Percentiles rank a stretch among this genome's conserved stretches.
Conservation (phyloP, 805 yeast species). For the Maudiozyma barnettii region DNA sequence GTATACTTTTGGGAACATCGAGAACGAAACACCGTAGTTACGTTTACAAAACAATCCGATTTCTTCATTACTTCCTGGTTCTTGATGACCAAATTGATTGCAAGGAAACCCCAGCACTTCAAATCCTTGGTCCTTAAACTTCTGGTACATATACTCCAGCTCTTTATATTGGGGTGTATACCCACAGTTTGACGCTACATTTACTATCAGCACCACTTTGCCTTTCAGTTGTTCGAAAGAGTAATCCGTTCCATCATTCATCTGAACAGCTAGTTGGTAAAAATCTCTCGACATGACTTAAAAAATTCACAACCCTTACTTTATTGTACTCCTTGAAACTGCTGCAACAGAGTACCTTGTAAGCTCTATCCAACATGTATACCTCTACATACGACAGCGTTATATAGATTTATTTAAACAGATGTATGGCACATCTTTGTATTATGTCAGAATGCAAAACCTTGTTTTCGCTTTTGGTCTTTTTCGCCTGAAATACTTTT, state of each 20-base stretch:
- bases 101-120: constrained; percentile 80
- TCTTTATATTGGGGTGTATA: constrained; percentile 72
- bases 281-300: neutral
- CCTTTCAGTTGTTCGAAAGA: constrained; percentile 58
- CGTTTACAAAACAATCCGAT: constrained; percentile 61
- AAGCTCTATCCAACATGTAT: no score
- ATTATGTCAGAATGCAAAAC: no score
- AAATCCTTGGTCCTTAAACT: constrained; percentile 54
- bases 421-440: no score
- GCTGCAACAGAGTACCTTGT: no score
- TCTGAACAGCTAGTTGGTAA: neutral
- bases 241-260: constrained; percentile 39
- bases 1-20: constrained; percentile 73
- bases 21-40: constrained; percentile 89
- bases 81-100: constrained; percentile 79
- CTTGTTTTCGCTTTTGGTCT: no score
- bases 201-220: constrained; percentile 75
- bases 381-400: no score
- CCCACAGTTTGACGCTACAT: constrained; percentile 82
- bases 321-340: no score
- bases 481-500: no score
- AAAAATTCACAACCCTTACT: no score
- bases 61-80: constrained; percentile 61
- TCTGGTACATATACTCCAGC: constrained; percentile 56
- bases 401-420: no score